Base-by-base conservation (phyloP, 768 basidiomycete genomes). In the Tremella yokohamensis region DNA sequence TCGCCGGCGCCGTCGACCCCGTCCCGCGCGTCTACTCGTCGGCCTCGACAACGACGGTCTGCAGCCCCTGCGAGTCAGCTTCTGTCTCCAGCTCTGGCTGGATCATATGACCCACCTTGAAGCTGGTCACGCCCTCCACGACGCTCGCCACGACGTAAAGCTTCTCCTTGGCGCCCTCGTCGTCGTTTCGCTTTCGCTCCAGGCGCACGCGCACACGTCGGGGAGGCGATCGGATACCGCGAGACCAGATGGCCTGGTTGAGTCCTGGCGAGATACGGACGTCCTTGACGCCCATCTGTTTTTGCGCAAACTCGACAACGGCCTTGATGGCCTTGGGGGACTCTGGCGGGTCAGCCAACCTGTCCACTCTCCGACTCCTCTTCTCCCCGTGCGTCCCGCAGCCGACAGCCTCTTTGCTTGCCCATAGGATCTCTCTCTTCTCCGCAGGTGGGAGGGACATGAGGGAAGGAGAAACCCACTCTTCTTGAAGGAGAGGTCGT, bases 181-280 rank as follows among this genome's bases (percentile, higher is more conserved):
- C 93, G 79, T 99, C 94, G 79, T 98, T 98, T 73, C 96, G 89
- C 82, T 93, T 94, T 72, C 94, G 89, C 83, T 96, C 92, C 59
- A 98, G 87, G 78, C 90, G 87, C 50, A 99, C 86, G 57, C 96
- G 84, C 78, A 98, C 80, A 65, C 96, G 83, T 75, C 89, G 88
- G 25, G 94, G 96, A 26, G 92, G 89, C 58, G 84, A 86, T 83
- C 93, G 93, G 80, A 99, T 86, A 52, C 96, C 96, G 73, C 84
- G 86, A 25, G 84, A 84, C 96, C 96, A 99, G 53, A 97, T 80
- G 56, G 87, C 88, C 65, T 94, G 89, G 86, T 99, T 99, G 65
- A 99, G 85, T 70, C 87, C 87, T 65, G 96, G 93, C 81, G 97
- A 91, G 75, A 99, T 73, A 56, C 93, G 85, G 59, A 99, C 88